Conservation (phyloP, 768 basidiomycete species). For the Suillus subaureus region DNA sequence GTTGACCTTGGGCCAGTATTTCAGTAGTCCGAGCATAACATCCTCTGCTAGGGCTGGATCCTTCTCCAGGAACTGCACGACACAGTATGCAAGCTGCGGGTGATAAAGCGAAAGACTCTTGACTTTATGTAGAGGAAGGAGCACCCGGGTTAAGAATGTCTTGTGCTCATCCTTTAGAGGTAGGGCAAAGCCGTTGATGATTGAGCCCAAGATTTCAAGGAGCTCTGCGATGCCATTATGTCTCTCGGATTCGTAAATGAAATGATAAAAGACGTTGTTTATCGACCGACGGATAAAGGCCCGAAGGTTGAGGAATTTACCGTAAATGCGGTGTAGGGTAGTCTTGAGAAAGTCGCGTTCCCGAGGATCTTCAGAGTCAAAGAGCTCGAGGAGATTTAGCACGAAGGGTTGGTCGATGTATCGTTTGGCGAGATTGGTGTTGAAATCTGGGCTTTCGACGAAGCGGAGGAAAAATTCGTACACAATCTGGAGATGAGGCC, state of each 20-base stretch:
- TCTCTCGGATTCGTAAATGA: slow-evolving; percentile 97
- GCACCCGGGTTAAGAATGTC: slow-evolving; percentile 90
- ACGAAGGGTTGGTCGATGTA: slow-evolving; percentile 98
- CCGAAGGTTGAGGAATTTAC: slow-evolving; percentile 98
- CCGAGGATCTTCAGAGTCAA: slow-evolving; percentile 97
- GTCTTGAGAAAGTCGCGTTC: slow-evolving; percentile 99
- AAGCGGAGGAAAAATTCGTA: slow-evolving; percentile 99
- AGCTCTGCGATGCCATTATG: slow-evolving; percentile 99
- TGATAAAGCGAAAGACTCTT: slow-evolving; percentile 98
- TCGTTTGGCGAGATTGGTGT: slow-evolving; percentile 95
- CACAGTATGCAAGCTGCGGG: slow-evolving; percentile 98
- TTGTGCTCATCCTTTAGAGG: slow-evolving; percentile 99
- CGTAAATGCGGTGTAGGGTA: slow-evolving; percentile 97
- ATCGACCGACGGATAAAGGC: slow-evolving; percentile 99
- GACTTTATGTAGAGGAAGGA: slow-evolving; percentile 96
- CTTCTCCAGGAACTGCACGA: slow-evolving; percentile 98
- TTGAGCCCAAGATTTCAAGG: slow-evolving; percentile 96
- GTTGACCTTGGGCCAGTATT: slow-evolving; percentile 99
- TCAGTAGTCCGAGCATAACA: slow-evolving; percentile 93
- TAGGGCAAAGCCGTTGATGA: slow-evolving; percentile 98
- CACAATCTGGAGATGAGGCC: slow-evolving; percentile 99
- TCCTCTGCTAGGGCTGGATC: slow-evolving; percentile 91
- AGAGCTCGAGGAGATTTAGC: slow-evolving; percentile 93
- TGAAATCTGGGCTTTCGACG: slow-evolving; percentile 97
- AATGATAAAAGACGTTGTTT: slow-evolving; percentile 99